phyloP scores from a whole-genome alignment of 768 basidiomycete species.

The Lentinus tigrinus region DNA sequence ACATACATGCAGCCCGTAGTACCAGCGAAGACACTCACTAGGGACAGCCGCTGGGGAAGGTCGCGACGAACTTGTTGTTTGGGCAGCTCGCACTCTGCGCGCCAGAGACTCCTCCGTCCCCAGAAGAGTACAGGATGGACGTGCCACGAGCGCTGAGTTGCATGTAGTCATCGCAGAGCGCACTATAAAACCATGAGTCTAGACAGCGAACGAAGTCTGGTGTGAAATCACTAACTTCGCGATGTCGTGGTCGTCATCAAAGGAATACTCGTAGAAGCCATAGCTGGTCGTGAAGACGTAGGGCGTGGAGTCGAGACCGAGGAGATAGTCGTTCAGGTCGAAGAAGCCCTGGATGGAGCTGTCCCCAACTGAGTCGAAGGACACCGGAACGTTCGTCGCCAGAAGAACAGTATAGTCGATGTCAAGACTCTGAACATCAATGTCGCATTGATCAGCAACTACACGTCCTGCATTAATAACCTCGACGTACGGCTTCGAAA shows the following conservation, averaged over 20 bases:
- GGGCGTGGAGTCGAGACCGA: conserved; percentile 20
- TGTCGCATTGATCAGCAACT: conserved; percentile 32
- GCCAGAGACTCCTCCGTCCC: conserved; percentile 35
- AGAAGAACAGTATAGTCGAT: conserved; percentile 34
- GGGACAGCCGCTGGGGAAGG: conserved; percentile 35
- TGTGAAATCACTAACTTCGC: conserved; percentile 23
- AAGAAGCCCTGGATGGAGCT: conserved; percentile 29
- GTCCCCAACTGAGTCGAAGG: conserved; percentile 33
- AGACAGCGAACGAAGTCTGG: not conserved
- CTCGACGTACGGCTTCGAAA: conserved; percentile 52
- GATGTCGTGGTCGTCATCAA: conserved; percentile 16
- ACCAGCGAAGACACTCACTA: conserved; percentile 20
- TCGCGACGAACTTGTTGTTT: conserved; percentile 28
- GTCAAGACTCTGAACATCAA: conserved; percentile 31
- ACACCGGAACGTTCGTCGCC: conserved; percentile 30
- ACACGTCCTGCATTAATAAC: conserved; percentile 28
- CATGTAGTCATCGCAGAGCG: conserved; percentile 31
- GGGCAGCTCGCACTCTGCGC: conserved; percentile 20
- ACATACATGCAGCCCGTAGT: not conserved
- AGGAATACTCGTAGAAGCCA: conserved; percentile 27
- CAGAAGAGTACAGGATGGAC: conserved; percentile 35
- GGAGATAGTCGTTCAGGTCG: conserved; percentile 28
- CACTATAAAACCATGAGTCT: conserved; percentile 7
- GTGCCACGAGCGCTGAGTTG: conserved; percentile 34
- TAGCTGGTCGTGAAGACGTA: conserved; percentile 34